Percentiles rank a stretch among this genome's conserved stretches.
These are phyloP conservation scores for Cyberlindnera nakhonratchasimensis DNA, from an alignment of 805 yeast species.

Conservation along the genomic window DNA sequence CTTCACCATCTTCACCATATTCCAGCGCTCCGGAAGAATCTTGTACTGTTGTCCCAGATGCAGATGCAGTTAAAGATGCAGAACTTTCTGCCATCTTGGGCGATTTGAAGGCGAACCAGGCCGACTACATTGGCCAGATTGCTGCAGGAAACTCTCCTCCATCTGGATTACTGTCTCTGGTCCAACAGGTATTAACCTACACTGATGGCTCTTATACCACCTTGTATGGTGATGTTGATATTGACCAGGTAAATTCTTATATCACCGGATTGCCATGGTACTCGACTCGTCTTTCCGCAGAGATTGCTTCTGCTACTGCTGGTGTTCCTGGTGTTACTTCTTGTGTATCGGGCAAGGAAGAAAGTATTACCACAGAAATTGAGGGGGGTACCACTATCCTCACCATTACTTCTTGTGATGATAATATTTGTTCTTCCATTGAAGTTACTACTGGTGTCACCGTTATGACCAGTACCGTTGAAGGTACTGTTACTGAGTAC, in stretches of 20 bases:
- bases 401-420: background rate
- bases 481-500: background rate
- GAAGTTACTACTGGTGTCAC: background rate
- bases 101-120: conserved; percentile 18
- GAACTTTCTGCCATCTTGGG: conserved; percentile 11
- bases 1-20: background rate
- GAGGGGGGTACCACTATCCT: background rate
- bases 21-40: background rate
- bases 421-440: background rate
- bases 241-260: conserved; percentile 25
- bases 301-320: conserved; percentile 16
- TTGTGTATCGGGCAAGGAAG: background rate
- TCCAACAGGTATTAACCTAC: conserved; percentile 29
- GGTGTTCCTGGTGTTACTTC: conserved; percentile 6
- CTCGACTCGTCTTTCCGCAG: conserved; percentile 18
- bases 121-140: conserved; percentile 23
- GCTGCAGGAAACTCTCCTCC: conserved; percentile 27
- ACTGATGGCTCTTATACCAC: conserved; percentile 34
- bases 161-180: conserved; percentile 27
- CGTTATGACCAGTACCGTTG: background rate
- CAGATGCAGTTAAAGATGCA: conserved; percentile 4
- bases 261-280: conserved; percentile 35
- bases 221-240: conserved; percentile 27
- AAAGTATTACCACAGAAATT: background rate
- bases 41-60: conserved; percentile 1